Conservation (phyloP, 495 filamentous ascomycete species). For the Penicillium odoratum region DNA sequence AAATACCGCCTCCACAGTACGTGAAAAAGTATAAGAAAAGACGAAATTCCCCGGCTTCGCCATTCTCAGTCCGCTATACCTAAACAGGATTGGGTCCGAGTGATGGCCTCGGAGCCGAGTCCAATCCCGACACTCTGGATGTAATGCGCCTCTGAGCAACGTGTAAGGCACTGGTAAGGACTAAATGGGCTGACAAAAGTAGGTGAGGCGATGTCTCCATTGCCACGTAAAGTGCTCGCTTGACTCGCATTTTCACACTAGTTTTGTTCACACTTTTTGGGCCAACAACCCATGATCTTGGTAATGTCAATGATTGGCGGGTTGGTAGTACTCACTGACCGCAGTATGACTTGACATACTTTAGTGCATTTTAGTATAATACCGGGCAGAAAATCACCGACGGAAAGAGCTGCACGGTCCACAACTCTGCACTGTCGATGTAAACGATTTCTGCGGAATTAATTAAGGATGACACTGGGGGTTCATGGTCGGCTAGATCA, state of each 20-base stretch:
- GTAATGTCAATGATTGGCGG: too few species aligned
- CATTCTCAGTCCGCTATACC: not conserved
- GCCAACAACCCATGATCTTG: too few species aligned
- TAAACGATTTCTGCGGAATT: not conserved
- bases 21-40: not conserved
- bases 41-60: not conserved
- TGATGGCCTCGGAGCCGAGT: not conserved
- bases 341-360: not conserved
- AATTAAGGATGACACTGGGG: not conserved
- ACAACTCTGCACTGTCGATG: conserved; percentile 2
- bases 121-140: not conserved
- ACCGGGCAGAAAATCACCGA: not conserved
- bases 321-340: not conserved
- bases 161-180: too few species aligned
- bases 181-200: too few species aligned
- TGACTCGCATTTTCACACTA: not conserved
- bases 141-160: conserved; percentile 5
- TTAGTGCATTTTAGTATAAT: not conserved
- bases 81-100: conserved; percentile 1
- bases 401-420: not conserved
- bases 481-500: conserved; percentile 1
- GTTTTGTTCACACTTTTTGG: too few species aligned
- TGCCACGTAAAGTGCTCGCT: not conserved
- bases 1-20: too few species aligned
- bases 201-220: too few species aligned